Base-by-base conservation (phyloP, 352 stramenopile genomes). In the Vaucheria bursata region DNA sequence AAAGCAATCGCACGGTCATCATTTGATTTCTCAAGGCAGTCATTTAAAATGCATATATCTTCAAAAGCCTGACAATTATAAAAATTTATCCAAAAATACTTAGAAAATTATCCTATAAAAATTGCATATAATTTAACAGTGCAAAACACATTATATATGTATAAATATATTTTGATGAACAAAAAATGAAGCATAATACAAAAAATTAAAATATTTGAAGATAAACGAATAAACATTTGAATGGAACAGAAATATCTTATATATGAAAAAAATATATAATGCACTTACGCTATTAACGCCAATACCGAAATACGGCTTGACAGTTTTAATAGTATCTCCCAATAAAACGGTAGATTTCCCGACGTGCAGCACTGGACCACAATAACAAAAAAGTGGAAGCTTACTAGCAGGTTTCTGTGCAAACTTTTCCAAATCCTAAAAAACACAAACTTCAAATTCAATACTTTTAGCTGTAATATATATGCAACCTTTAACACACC, bases 231-330 rank as follows among this genome's bases (percentile, higher is more conserved):
- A n/a, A n/a, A n/a, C n/a, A n/a, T n/a, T n/a, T n/a, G n/a, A n/a
- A n/a, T n/a, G n/a, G n/a, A n/a, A n/a, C n/a, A n/a, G n/a, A n/a
- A n/a, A n/a, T n/a, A n/a, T n/a, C n/a, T n/a, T n/a, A n/a, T n/a
- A n/a, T n/a, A n/a, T n/a, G n/a, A n/a, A n/a, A n/a, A n/a, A n/a
- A n/a, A n/a, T n/a, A n/a, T n/a, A n/a, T n/a, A n/a, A n/a, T n/a
- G n/a, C n/a, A n/a, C n/a, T n/a, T n/a, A n/a, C n/a, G 59, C 50
- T 87, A 82, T 93, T 93, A 1, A 88, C 87, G 32, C 89, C 89
- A 1, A 93, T 72, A 7, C 89, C 89, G 85, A 93, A 93, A 73
- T 93, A 93, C 6, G 89, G 89, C 77, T 93, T 91, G 7, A 91
- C 87, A 32, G 87, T 88, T 71, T 90, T 87, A 81, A 89, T 88